Percentiles rank a stretch among this genome's conserved stretches.
phyloP scores from a whole-genome alignment of 2,329 filamentous ascomycete genomes.

The Bipolaris sorokiniana region DNA sequence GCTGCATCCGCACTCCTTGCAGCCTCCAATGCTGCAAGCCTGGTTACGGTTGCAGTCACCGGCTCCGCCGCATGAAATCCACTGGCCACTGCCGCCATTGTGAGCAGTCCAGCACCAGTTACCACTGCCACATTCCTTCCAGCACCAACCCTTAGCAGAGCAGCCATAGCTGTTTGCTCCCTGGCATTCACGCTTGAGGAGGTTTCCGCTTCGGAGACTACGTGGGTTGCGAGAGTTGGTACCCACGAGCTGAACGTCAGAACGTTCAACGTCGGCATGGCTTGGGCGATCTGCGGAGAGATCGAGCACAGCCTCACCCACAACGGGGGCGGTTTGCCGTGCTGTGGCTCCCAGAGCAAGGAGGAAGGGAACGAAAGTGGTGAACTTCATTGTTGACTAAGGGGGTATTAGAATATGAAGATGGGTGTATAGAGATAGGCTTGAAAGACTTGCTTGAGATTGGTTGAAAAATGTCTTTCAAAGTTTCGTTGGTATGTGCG shows the following conservation, averaged over 20 bases:
- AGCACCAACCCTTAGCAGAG: slow-evolving; percentile 10
- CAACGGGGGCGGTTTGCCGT: not conserved
- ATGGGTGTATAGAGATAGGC: not conserved
- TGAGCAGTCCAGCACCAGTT: slow-evolving; percentile 13
- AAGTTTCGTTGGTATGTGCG: not conserved
- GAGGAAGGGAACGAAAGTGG: slow-evolving; percentile 7
- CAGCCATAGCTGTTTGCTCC: slow-evolving; percentile 4
- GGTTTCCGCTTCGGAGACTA: slow-evolving; percentile 6
- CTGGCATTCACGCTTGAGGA: slow-evolving; percentile 10
- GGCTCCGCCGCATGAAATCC: slow-evolving; percentile 7
- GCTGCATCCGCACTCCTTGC: slow-evolving; percentile 8
- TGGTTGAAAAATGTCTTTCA: not conserved
- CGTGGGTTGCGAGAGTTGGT: slow-evolving; percentile 5
- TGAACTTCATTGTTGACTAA: slow-evolving; percentile 9
- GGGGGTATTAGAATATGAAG: not conserved
- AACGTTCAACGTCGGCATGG: slow-evolving; percentile 8
- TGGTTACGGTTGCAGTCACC: slow-evolving; percentile 2
- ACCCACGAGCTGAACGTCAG: slow-evolving; percentile 4
- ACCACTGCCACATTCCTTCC: slow-evolving; percentile 8
- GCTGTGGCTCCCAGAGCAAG: slow-evolving; percentile 5
- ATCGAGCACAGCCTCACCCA: slow-evolving; percentile 8
- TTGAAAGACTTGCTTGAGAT: not conserved
- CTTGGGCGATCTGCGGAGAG: slow-evolving; percentile 4
- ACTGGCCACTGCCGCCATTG: slow-evolving; percentile 9
- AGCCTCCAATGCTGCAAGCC: slow-evolving; percentile 8